Evolutionary conservation across 352 stramenopile genomes (phyloP), one percentile per base, ranked within the genome.

Genomic region (Pelagophyceae sp.): DNA sequence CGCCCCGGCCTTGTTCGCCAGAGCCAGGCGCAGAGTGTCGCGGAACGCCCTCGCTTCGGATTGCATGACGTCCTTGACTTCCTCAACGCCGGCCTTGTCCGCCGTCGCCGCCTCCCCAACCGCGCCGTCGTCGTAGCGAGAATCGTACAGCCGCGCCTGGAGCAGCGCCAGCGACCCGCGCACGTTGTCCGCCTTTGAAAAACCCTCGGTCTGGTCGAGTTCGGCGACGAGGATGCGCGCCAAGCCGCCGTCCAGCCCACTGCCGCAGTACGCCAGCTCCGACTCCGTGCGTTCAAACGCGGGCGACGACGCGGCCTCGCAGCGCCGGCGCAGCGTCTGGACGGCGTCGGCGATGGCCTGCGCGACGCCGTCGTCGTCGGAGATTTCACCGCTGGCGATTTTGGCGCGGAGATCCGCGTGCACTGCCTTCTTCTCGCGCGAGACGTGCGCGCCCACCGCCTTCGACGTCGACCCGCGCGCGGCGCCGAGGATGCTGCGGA

Each of bases 121-220:
- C 25, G 17, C 38, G 29, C 6, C 61, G 29, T 71, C 61, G 2
- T 50, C 33, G 67, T 58, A 74, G 11, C 67, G 33, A 33, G 67
- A 17, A 37, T 74, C 67, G 67, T 74, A 74, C 2, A 74, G 31
- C 33, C 67, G 33, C 25, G 67, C 67, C 38, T 74, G 67, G 67
- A 58, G 27, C 38, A 37, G 20, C 35, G 67, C 67, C 35, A 74
- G 67, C 5, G 67, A 33, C 11, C 45, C 45, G 45, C 45, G 45
- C 11, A 54, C 45, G 45, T 11, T 54, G 45, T 23, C 45, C 11
- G 11, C 11, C 45, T 54, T 54, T n/a, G n/a, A n/a, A n/a, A n/a
- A n/a, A 23, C 11, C 11, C 11, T 54, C 45, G n/a, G 61, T 31
- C n/a, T 11, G 3, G 19, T 38, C 61, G 61, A 37, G 29, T 1